Percentiles rank a stretch among this genome's conserved stretches.
These are phyloP conservation scores for Colletotrichum zoysiae DNA, from an alignment of 2,329 filamentous ascomycete species.

Conservation along the genomic window DNA sequence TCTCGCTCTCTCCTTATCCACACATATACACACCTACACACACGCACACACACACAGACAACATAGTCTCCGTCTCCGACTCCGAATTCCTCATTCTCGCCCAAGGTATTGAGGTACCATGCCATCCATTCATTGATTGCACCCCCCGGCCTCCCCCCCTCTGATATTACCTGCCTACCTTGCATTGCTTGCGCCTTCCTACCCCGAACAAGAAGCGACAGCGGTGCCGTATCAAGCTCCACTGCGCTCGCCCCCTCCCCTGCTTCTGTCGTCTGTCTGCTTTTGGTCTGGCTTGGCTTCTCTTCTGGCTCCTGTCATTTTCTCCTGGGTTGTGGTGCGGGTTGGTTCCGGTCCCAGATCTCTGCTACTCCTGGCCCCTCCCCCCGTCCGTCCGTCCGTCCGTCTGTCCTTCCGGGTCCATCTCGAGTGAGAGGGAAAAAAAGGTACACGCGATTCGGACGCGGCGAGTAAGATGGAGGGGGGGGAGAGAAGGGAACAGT, in stretches of 20 bases:
- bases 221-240: slow-evolving; percentile 26
- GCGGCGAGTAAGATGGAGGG: slow-evolving; percentile 3
- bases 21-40: background rate
- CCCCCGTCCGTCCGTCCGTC: background rate
- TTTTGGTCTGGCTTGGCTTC: slow-evolving; percentile 14
- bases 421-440: background rate
- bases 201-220: slow-evolving; percentile 37
- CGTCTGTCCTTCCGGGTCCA: background rate
- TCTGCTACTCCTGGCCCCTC: background rate
- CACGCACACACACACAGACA: background rate
- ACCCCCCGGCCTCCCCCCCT: slow-evolving; percentile 14
- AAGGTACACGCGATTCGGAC: background rate
- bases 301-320: slow-evolving; percentile 1
- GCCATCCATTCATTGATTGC: slow-evolving; percentile 33
- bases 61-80: too few species aligned
- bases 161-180: slow-evolving; percentile 28
- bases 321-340: slow-evolving; percentile 1
- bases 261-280: slow-evolving; percentile 15
- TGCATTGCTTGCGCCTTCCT: slow-evolving; percentile 40
- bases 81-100: background rate
- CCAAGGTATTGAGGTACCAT: slow-evolving; percentile 35
- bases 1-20: slow-evolving; percentile 12
- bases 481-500: background rate
- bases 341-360: slow-evolving; percentile 8
- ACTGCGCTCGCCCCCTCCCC: slow-evolving; percentile 33